A percentile compares a stretch with the other conserved stretches of the same genome.
phyloP scores from a whole-genome alignment of 352 stramenopile species.

The Phytopythium vexans region DNA sequence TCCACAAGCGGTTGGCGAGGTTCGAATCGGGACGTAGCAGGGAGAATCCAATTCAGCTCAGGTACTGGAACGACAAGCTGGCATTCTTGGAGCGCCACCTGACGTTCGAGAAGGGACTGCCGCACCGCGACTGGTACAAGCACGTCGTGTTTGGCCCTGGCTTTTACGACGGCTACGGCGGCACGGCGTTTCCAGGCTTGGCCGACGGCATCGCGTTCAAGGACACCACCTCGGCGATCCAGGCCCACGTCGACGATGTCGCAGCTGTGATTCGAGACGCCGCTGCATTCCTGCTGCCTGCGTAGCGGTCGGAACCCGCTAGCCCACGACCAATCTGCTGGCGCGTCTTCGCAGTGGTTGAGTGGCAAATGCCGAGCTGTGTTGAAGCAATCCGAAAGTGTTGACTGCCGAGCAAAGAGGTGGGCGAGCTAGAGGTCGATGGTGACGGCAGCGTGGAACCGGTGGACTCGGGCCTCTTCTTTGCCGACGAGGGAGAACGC shows the following conservation, averaged over 20 bases:
- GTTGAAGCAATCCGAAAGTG: too few relatives aligned
- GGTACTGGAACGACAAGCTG: conserved; percentile 45
- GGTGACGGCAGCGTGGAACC: too few relatives aligned
- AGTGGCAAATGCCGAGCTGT: too few relatives aligned
- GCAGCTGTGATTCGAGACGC: conserved; percentile 27
- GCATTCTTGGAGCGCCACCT: conserved; percentile 47
- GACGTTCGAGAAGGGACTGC: conserved; percentile 29
- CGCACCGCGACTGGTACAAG: conserved; percentile 55
- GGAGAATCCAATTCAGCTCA: neutral
- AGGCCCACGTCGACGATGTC: conserved; percentile 45
- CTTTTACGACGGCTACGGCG: conserved; percentile 52
- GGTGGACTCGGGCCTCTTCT: too few relatives aligned
- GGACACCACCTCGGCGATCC: conserved; percentile 27
- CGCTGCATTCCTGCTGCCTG: conserved; percentile 26
- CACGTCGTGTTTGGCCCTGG: conserved; percentile 60
- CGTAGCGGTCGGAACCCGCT: too few relatives aligned
- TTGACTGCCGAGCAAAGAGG: too few relatives aligned
- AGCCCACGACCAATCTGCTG: too few relatives aligned
- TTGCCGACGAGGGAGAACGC: too few relatives aligned
- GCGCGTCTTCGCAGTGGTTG: too few relatives aligned
- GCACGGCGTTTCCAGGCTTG: conserved; percentile 48
- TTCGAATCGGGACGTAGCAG: conserved; percentile 3
- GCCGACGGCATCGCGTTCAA: conserved; percentile 43
- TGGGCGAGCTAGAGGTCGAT: too few relatives aligned
- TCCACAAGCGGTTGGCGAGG: conserved; percentile 16